Evolutionary conservation across 2,329 filamentous ascomycete genomes (phyloP), one percentile per base, ranked within the genome.

Genomic region (Daldinia eschscholtzii): DNA sequence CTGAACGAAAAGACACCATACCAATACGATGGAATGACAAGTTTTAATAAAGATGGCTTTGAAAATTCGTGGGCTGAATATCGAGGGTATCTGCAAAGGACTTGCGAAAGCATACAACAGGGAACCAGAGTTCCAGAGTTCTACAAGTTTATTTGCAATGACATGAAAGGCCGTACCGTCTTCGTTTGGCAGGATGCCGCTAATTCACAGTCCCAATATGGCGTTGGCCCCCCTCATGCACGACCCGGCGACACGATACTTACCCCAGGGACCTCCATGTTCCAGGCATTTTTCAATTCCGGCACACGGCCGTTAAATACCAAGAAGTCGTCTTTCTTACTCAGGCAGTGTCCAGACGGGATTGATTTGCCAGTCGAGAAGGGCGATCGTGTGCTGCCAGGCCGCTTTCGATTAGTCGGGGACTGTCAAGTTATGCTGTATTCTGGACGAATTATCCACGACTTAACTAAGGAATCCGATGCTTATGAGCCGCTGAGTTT

Each of bases 341-440:
- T 52, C n/a, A 30, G 48, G n/a, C 28, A 35, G 5, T 30, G 10
- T 52, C 6, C 12, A n/a, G 26, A 4, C 3, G 15, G 18, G 18
- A 18, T 7, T 10, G 48, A 52, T 18, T 30, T 4, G 28, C 1
- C 28, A 18, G 9, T 28, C 6, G 48, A n/a, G n/a, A 6, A 13
- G 26, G 33, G n/a, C 3, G 48, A 33, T 4, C 48, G 48, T 33
- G 28, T 18, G 15, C 42, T 59, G 18, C 30, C 42, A 6, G 56
- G 37, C 12, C 41, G 15, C 35, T 57, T 57, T 42, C 37, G 35
- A 18, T 44, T 42, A 9, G 41, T 57, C 23, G 55, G 55, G 5
- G 55, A 57, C 15, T 57, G 55, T 20, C 55, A 57, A n/a, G 37
- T 30, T 15, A 57, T 57, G 55, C 15, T 57, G 30, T 42, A 37